phyloP scores from a whole-genome alignment of 2,329 filamentous ascomycete genomes.

The Trichoderma aggressivum region DNA sequence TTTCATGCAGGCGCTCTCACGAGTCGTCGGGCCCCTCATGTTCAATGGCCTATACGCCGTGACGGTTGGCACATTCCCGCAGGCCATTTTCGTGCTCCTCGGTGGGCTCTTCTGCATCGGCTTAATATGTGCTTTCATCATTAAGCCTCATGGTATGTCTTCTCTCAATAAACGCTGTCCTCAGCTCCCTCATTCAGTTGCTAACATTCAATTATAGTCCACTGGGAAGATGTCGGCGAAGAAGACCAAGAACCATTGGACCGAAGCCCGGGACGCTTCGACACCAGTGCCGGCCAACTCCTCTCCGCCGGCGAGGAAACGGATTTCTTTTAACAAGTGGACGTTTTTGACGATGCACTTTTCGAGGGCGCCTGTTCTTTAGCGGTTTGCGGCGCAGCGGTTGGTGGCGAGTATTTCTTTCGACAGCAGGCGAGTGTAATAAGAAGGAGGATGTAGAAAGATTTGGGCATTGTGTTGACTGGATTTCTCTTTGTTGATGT shows the following conservation, averaged over 20 bases:
- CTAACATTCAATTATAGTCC: conserved; percentile 26
- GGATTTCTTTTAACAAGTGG: conserved; percentile 25
- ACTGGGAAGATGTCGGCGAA: conserved; percentile 34
- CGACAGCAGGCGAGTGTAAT: background rate
- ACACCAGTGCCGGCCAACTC: background rate
- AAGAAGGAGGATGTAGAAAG: background rate
- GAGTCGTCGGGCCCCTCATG: conserved; percentile 73
- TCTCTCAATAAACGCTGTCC: background rate
- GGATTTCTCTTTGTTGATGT: background rate
- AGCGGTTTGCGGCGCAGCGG: background rate
- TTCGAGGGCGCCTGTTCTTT: background rate
- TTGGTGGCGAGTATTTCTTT: background rate
- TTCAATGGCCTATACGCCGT: conserved; percentile 84
- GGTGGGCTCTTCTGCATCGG: conserved; percentile 62
- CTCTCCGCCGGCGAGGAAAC: conserved; percentile 27
- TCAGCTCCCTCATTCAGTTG: too few relatives aligned
- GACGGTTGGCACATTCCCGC: conserved; percentile 74
- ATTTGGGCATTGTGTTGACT: background rate
- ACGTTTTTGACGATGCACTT: background rate
- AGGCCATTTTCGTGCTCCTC: conserved; percentile 79
- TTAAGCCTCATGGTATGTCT: conserved; percentile 65
- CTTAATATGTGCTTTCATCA: conserved; percentile 64
- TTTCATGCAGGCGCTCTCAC: conserved; percentile 75
- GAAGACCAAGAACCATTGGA: conserved; percentile 25
- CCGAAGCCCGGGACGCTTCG: background rate